Evolutionary conservation across 805 yeast genomes (phyloP), one percentile per base, ranked within the genome.

Genomic region (Kregervanrija delftensis): DNA sequence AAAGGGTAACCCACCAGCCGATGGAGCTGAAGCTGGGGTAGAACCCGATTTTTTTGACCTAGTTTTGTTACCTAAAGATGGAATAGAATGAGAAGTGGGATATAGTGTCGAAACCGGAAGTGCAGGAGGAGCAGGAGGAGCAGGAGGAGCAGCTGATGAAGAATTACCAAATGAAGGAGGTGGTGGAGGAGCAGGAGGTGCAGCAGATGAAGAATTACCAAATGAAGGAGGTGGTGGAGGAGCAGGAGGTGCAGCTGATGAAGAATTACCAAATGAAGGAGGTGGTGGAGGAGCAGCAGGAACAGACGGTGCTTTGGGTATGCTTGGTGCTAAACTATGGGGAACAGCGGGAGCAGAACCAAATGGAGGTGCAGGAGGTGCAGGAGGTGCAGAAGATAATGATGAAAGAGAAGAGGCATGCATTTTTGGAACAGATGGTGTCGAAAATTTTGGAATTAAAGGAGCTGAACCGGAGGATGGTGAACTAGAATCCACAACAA

Each of bases 1-100:
- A 52, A 79, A 79, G 6, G 86, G 84, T 17, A 78, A 57, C 0
- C 69, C 73, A 1, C 77, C 77, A 53, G 54, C 35, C 40, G 54
- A 49, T 14, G 51, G 32, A 37, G 59, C 51, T 6, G 60, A 50
- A 8, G 67, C 54, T 5, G 71, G 59, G 17, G 44, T 10, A 6
- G 37, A 34, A 8, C 30, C 8, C 12, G 43, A 9, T 13, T 34
- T 17, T 22, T 22, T 22, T 22, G 28, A 6, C 3, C 57, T 43
- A 16, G 52, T 35, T 30, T 48, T 47, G 30, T 52, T 44, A 8
- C 55, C 48, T n/a, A n/a, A n/a, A n/a, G n/a, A n/a, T 11, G 51
- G 44, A 17, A 45, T 43, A 10, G 34, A 16, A 8, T 31, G 33
- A 14, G 41, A 31, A 1, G 40, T 15, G 2, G 49, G 36, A n/a